Conservation (phyloP, 2,329 filamentous ascomycete genomes). For the Metarhizium rileyi region DNA sequence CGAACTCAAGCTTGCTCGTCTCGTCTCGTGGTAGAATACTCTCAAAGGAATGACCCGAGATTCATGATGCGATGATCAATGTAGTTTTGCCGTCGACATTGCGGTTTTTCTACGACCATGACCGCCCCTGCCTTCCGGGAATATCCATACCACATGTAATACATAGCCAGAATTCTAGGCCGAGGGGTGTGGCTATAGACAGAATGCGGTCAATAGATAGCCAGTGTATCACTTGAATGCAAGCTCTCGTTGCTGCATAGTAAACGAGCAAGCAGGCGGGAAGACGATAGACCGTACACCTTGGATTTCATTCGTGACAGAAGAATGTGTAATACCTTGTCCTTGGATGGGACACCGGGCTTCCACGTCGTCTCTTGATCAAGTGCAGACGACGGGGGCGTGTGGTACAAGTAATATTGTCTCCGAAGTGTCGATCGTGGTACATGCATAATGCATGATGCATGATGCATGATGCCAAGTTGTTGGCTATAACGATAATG, state of each 20-base stretch:
- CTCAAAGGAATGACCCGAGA: not conserved
- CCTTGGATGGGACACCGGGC: not conserved
- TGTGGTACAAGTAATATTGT: not conserved
- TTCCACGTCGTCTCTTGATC: not conserved
- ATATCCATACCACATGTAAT: not conserved
- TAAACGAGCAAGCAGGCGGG: too few species aligned
- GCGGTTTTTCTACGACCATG: too few species aligned
- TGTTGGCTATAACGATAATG: not conserved
- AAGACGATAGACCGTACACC: too few species aligned
- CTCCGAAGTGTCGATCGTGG: not conserved
- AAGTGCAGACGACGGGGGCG: not conserved
- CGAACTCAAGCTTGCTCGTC: not conserved
- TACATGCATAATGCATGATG: not conserved
- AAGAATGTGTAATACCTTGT: not conserved
- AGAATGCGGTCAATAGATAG: not conserved
- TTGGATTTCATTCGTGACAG: too few species aligned
- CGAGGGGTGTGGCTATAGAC: not conserved
- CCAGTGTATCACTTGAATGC: not conserved
- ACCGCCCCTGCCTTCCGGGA: not conserved
- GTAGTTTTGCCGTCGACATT: not conserved
- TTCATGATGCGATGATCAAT: not conserved
- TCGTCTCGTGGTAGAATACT: not conserved
- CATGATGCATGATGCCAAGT: not conserved
- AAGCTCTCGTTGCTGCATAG: not conserved
- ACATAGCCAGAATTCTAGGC: not conserved